These are phyloP conservation scores for Nitzschia sp. DNA, from an alignment of 108 stramenopile species.

Conservation along the genomic window DNA sequence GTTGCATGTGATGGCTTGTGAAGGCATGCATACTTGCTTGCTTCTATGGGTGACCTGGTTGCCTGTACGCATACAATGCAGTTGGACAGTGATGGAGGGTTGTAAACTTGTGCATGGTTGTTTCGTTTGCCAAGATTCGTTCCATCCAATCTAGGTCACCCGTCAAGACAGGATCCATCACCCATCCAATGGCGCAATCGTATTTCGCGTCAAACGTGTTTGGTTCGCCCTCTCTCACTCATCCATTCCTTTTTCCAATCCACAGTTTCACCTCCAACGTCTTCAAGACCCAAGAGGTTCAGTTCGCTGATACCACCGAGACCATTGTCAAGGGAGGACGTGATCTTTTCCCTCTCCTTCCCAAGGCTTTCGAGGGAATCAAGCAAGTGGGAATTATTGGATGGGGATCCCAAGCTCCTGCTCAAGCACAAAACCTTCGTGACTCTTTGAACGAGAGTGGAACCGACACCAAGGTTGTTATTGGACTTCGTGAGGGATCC, in stretches of 20 bases:
- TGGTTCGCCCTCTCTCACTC: too few species aligned
- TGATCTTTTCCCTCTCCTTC: constrained; percentile 92
- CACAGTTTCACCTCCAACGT: constrained; percentile 83
- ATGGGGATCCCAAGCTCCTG: constrained; percentile 98
- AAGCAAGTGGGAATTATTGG: constrained; percentile 95
- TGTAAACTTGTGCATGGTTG: too few species aligned
- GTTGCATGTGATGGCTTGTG: not conserved
- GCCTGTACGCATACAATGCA: too few species aligned
- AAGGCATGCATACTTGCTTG: too few species aligned
- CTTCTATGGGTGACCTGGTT: too few species aligned
- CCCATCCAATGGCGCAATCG: too few species aligned
- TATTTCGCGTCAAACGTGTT: too few species aligned
- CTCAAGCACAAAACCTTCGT: constrained; percentile 94
- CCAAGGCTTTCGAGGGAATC: constrained; percentile 95
- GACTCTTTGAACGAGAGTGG: constrained; percentile 86
- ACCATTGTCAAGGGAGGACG: constrained; percentile 96
- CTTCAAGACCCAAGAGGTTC: constrained; percentile 84
- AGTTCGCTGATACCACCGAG: constrained; percentile 89
- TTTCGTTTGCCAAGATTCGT: too few species aligned
- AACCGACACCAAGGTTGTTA: constrained; percentile 84
- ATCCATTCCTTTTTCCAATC: not conserved
- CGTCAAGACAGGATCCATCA: too few species aligned
- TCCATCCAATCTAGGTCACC: too few species aligned
- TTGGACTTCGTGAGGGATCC: constrained; percentile 94
- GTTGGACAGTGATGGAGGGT: too few species aligned